Evolutionary conservation across 345 rosid genomes (phyloP), one percentile per base, ranked within the genome.

Genomic region (Stellera chamaejasme): DNA sequence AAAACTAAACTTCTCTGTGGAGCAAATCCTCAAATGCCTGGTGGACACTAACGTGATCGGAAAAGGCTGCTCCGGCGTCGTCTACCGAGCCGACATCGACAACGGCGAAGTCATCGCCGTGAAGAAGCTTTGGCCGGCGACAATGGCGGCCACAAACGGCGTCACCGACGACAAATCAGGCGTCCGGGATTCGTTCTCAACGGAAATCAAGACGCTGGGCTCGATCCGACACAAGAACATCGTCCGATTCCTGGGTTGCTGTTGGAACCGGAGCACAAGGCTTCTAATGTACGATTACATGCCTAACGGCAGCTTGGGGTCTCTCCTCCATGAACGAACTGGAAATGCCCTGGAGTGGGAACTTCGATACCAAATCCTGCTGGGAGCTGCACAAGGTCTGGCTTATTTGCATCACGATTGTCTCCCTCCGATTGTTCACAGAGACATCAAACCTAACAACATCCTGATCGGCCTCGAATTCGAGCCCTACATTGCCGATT

Each of bases 371-470:
- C 78, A 73, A 55, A 89, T 89, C 51, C 56, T 89, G 79, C 63
- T 93, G 1, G 97, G 97, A 43, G 87, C 99, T 27, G 94, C 99
- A 19, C 83, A 93, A 68, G 99, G 99, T 32, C 69, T 93, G 36
- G 82, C 97, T 44, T 93, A 89, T 68, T 73, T 93, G 72, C 99
- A 93, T 74, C 99, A 93, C 62, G 97, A 89, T 68, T 93, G 99
- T 42, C 78, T 82, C 47, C 99, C 97, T 45, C 85, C 94, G 0
- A 93, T 93, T 48, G 91, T 93, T 67, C 99, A 93, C 52, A 79
- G 98, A 19, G 95, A 92, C 65, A 88, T 92, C 66, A 92, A 92
- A 72, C 93, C 97, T 63, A 89, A 89, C 27, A 93, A 93, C 66
- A 89, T 93, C 55, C 82, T 93, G 42, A 76, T 93, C 36, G 97